A percentile compares a stretch with the other conserved stretches of the same genome.
These are phyloP conservation scores for Zasmidium angulare DNA, from an alignment of 2,329 filamentous ascomycete genomes.

Conservation along the genomic window DNA sequence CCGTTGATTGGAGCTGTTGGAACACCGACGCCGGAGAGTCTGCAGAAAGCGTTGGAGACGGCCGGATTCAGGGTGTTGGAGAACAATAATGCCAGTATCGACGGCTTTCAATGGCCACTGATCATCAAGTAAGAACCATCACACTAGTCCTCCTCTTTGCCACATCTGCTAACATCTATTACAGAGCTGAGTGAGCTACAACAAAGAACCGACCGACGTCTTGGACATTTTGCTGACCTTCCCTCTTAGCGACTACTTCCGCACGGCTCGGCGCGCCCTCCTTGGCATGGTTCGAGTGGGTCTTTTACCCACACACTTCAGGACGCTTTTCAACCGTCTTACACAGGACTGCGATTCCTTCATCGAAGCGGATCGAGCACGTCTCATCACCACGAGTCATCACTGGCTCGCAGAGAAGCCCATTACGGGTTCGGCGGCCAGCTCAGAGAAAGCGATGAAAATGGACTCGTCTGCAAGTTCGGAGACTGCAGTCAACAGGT, in stretches of 20 bases:
- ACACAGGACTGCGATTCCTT: slow-evolving; percentile 31
- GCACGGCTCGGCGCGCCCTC: slow-evolving; percentile 14
- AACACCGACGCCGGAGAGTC: slow-evolving; percentile 28
- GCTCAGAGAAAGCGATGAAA: slow-evolving; percentile 10
- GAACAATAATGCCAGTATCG: slow-evolving; percentile 25
- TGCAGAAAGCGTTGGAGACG: slow-evolving; percentile 20
- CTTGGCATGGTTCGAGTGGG: slow-evolving; percentile 24
- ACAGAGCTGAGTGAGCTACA: slow-evolving; percentile 21
- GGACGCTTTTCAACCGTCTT: slow-evolving; percentile 28
- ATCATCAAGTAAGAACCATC: slow-evolving; percentile 17
- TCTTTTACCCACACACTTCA: slow-evolving; percentile 30
- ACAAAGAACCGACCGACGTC: not conserved
- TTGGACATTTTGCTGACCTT: not conserved
- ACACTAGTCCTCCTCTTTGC: no score
- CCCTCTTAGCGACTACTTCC: slow-evolving; percentile 20
- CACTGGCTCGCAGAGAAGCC: slow-evolving; percentile 33
- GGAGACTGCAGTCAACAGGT: slow-evolving; percentile 9
- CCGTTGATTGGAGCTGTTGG: slow-evolving; percentile 32
- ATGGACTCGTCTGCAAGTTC: slow-evolving; percentile 10
- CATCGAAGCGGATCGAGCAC: slow-evolving; percentile 27
- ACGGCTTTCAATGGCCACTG: slow-evolving; percentile 30
- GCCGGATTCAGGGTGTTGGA: slow-evolving; percentile 28
- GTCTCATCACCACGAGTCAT: slow-evolving; percentile 30
- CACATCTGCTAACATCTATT: no score
- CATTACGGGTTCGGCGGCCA: slow-evolving; percentile 9